phyloP scores from a whole-genome alignment of 2,329 filamentous ascomycete species.

The Bipolaris oryzae region DNA sequence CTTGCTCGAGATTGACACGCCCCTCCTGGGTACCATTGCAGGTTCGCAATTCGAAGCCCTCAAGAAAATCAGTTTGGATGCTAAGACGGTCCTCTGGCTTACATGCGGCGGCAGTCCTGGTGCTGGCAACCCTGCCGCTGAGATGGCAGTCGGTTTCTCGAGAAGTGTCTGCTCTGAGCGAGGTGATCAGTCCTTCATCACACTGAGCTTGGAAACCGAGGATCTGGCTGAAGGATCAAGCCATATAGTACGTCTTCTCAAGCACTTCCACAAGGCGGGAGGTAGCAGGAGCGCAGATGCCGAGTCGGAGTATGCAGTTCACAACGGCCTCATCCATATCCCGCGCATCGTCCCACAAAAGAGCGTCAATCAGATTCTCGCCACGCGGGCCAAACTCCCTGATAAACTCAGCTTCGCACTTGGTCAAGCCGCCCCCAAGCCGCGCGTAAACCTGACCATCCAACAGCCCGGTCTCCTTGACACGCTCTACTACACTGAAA shows the following conservation, averaged over 20 bases:
- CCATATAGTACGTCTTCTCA: constrained; percentile 4
- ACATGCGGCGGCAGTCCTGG: constrained; percentile 10
- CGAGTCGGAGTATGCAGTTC: constrained; percentile 16
- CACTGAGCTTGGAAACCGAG: constrained; percentile 12
- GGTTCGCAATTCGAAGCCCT: constrained; percentile 11
- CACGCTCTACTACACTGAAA: constrained; percentile 18
- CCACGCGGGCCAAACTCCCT: constrained; percentile 4
- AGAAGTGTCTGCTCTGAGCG: constrained; percentile 18
- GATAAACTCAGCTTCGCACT: constrained; percentile 6
- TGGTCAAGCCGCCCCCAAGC: constrained; percentile 8
- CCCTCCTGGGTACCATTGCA: constrained; percentile 14
- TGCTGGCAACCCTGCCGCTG: constrained; percentile 7
- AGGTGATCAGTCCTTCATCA: constrained; percentile 10
- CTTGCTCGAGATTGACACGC: constrained; percentile 15
- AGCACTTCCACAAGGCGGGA: constrained; percentile 15
- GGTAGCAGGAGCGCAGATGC: not conserved
- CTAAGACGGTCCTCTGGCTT: constrained; percentile 15
- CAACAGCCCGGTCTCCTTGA: constrained; percentile 19
- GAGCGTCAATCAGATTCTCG: constrained; percentile 12
- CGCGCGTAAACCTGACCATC: constrained; percentile 15
- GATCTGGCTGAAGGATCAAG: not conserved
- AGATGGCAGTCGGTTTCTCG: constrained; percentile 19
- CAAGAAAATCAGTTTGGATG: constrained; percentile 8
- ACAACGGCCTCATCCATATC: constrained; percentile 14
- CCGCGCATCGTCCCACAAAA: constrained; percentile 15